Base-by-base conservation (phyloP, 768 basidiomycete species). In the Fomitopsis serialis region DNA sequence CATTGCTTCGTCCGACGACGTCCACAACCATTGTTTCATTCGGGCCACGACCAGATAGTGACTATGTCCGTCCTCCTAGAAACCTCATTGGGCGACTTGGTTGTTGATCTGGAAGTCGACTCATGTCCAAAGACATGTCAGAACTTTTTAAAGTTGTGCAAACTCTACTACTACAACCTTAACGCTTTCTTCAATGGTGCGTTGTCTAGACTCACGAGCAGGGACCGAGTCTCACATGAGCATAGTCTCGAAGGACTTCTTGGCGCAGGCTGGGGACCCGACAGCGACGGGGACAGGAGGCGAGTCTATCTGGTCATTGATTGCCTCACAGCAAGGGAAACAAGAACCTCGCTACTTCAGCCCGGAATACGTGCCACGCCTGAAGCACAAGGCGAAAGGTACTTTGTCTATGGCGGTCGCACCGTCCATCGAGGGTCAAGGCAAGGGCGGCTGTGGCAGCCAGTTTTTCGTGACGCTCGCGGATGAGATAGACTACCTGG, bases 371-470 rank as follows among this genome's bases (percentile, higher is more conserved):
- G 70, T 81, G 1, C 84, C 90, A 1, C 81, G 78, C 53, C 77
- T 98, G 55, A 98, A 98, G 69, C 97, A 99, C 66, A 76, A 76
- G 0, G 70, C 74, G 9, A 85, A 80, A 59, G 97, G 97, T 19
- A 98, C 93, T 0, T 89, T 99, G 15, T 98, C 94, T 0, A 98
- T 98, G 97, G 97, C 97, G 8, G 84, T 98, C 10, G 90, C 96
- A 2, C 93, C 93, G n/a, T 74, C 82, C 1, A 59, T 87, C 12
- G 85, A 82, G 48, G 82, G 78, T 2, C 73, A 80, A 27, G 62
- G 58, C 24, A 66, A 67, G 17, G 88, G 81, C n/a, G 88, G 94
- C 13, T 93, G 92, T 60, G 96, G 93, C 11, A 90, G 88, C 61
- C 97, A 98, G 63, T 99, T 98, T 75, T 99, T 98, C 71, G 80